Conservation (phyloP, 2,329 filamentous ascomycete species). For the Graphiopsis chlorocephala region DNA sequence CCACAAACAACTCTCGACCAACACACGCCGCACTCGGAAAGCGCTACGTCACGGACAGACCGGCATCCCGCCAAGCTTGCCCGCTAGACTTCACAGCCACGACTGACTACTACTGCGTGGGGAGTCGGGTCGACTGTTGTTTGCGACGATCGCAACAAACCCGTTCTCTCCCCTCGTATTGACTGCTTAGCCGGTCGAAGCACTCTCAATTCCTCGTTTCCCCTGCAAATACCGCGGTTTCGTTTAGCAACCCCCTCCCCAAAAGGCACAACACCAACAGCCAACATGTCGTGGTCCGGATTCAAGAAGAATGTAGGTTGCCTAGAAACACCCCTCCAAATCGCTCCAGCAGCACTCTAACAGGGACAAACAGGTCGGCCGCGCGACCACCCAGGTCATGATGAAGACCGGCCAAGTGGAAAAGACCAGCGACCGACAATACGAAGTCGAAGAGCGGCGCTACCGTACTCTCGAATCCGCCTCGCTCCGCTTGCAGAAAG, state of each 20-base stretch:
- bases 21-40: neutral
- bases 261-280: constrained; percentile 20
- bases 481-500: constrained; percentile 87
- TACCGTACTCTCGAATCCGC: constrained; percentile 98
- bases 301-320: constrained; percentile 37
- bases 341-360: constrained; percentile 54
- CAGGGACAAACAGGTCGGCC: constrained; percentile 89
- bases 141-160: constrained; percentile 11
- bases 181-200: constrained; percentile 2
- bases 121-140: neutral
- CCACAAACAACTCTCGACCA: neutral
- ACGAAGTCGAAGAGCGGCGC: constrained; percentile 88
- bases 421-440: constrained; percentile 97
- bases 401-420: constrained; percentile 99
- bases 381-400: constrained; percentile 99
- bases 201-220: neutral
- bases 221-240: neutral
- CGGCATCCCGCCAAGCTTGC: constrained; percentile 7
- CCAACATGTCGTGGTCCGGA: constrained; percentile 61
- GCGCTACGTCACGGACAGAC: constrained; percentile 5
- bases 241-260: neutral
- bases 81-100: constrained; percentile 12
- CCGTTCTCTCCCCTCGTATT: neutral
- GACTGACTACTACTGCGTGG: constrained; percentile 1
- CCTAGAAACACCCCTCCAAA: constrained; percentile 34